Conservation (phyloP, 1,139 yeast genomes). For the Hyphopichia pseudoburtonii region DNA sequence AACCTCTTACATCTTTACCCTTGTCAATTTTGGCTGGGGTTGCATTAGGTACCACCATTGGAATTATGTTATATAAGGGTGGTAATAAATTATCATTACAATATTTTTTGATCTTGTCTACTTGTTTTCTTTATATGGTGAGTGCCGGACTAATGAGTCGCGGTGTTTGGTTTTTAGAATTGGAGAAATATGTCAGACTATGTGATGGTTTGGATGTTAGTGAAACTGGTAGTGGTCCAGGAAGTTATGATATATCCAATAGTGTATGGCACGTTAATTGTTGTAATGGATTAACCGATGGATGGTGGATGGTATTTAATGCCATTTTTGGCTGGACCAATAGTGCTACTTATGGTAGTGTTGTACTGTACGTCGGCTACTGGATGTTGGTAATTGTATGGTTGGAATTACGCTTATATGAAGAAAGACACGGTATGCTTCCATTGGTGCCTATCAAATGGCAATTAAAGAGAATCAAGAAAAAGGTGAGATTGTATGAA, state of each 20-base stretch:
- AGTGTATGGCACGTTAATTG: constrained; percentile 97
- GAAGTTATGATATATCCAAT: constrained; percentile 79
- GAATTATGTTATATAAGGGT: constrained; percentile 37
- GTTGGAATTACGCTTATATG: constrained; percentile 50
- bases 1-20: constrained; percentile 41
- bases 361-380: constrained; percentile 69
- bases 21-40: constrained; percentile 38
- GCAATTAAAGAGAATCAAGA: constrained; percentile 58
- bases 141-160: constrained; percentile 50
- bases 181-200: constrained; percentile 59
- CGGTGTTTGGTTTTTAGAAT: constrained; percentile 88
- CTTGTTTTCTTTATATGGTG: constrained; percentile 44
- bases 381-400: constrained; percentile 67
- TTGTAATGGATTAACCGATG: constrained; percentile 87
- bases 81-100: constrained; percentile 45
- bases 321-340: constrained; percentile 96
- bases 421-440: constrained; percentile 63
- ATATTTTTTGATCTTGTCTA: constrained; percentile 39
- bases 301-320: constrained; percentile 91
- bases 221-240: constrained; percentile 91
- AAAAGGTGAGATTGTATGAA: constrained; percentile 38
- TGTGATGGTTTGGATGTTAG: constrained; percentile 86
- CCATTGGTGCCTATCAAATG: constrained; percentile 60
- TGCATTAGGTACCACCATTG: constrained; percentile 34
- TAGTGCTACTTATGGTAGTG: constrained; percentile 91